Conservation (phyloP, 2,329 filamentous ascomycete genomes). For the Calonectria hongkongensis region DNA sequence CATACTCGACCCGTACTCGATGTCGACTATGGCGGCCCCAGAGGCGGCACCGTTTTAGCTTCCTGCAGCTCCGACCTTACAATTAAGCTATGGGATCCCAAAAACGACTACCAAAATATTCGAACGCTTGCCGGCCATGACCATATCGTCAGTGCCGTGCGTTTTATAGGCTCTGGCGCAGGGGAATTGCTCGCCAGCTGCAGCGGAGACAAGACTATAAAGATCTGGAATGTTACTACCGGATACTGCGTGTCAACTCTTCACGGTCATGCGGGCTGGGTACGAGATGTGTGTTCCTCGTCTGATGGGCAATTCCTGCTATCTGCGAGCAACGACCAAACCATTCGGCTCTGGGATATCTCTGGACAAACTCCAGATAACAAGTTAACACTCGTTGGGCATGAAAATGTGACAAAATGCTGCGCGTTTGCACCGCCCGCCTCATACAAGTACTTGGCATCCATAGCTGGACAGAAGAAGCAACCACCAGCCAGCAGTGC, state of each 20-base stretch:
- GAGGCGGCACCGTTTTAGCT: slow-evolving; percentile 69
- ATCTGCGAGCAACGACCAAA: slow-evolving; percentile 88
- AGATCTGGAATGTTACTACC: slow-evolving; percentile 94
- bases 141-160: slow-evolving; percentile 90
- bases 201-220: slow-evolving; percentile 87
- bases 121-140: slow-evolving; percentile 93
- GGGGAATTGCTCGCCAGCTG: slow-evolving; percentile 91
- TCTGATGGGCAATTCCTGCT: slow-evolving; percentile 88
- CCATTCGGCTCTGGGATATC: slow-evolving; percentile 89
- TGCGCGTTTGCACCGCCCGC: slow-evolving; percentile 89
- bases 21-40: slow-evolving; percentile 91
- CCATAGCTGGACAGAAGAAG: slow-evolving; percentile 88
- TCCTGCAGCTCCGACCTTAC: slow-evolving; percentile 92
- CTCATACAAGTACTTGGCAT: slow-evolving; percentile 84
- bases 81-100: slow-evolving; percentile 96
- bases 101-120: slow-evolving; percentile 95
- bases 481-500: slow-evolving; percentile 82
- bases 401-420: slow-evolving; percentile 91
- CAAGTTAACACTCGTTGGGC: slow-evolving; percentile 87
- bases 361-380: slow-evolving; percentile 79
- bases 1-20: slow-evolving; percentile 92
- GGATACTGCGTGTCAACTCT: slow-evolving; percentile 95
- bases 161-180: slow-evolving; percentile 90
- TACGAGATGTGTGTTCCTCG: slow-evolving; percentile 89
- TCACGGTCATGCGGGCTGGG: slow-evolving; percentile 90